Conservation (phyloP, 805 yeast species). For the Henningerozyma blattae region DNA sequence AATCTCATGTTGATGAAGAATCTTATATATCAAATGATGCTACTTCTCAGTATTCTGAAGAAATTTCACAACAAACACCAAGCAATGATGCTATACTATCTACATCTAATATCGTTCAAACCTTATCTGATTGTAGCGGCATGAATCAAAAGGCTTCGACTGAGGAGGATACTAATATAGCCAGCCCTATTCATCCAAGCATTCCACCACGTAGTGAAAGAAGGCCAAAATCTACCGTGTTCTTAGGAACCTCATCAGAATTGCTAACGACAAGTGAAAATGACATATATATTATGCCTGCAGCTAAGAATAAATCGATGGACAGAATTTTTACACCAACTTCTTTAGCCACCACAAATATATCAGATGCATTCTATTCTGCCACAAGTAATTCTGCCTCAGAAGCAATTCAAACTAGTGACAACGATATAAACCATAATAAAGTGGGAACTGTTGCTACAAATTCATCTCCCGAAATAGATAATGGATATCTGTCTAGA, state of each 20-base stretch:
- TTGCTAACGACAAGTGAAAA: not conserved
- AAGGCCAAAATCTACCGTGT: slow-evolving; percentile 19
- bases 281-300: not conserved
- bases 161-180: not conserved
- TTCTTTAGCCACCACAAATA: slow-evolving; percentile 1
- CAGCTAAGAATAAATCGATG: not conserved
- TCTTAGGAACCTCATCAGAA: slow-evolving; percentile 5
- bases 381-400: slow-evolving; percentile 10
- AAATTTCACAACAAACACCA: too few species aligned
- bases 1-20: not conserved
- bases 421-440: not conserved
- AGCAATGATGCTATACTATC: not conserved
- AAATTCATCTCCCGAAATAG: slow-evolving; percentile 2
- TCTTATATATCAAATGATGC: not conserved
- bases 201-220: slow-evolving; percentile 23
- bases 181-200: not conserved
- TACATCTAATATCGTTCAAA: not conserved
- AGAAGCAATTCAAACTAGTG: slow-evolving; percentile 2
- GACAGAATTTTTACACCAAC: not conserved
- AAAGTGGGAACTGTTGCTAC: not conserved
- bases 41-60: not conserved
- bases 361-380: slow-evolving; percentile 17
- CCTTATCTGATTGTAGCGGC: not conserved
- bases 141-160: not conserved
- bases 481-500: slow-evolving; percentile 11